Base-by-base conservation (phyloP, 345 rosid genomes). In the Rhodamnia argentea region DNA sequence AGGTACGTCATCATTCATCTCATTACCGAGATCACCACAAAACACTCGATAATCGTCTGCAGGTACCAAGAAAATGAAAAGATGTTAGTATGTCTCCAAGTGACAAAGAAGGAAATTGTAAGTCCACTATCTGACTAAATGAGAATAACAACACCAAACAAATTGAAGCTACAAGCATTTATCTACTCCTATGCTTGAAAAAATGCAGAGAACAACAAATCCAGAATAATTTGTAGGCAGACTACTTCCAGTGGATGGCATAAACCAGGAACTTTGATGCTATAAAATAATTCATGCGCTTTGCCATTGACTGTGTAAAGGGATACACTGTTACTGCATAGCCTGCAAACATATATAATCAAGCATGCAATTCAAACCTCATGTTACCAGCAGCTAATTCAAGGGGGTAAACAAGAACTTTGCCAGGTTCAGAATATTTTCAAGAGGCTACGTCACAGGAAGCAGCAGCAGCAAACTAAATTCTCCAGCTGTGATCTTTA, bases 11-110 rank as follows among this genome's bases (percentile, higher is more conserved):
- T 97, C 99, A 90, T 97, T 97, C 93, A 97, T 99, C 93, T 96
- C 99, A 88, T 97, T 97, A 85, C 99, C 99, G 89, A 97, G 99
- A 92, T 97, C 99, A 87, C 99, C 99, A 85, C 99, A 97, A 86
- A 96, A 97, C 5, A 97, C 85, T 55, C 99, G 96, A 90, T 89
- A 95, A 88, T 97, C 99, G 92, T 97, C 99, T 97, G 92, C 83
- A 87, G 53, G 86, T 86, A 64, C 13, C 26, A 88, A 84, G 26
- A 83, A 18, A 59, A 81, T 24, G 29, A 85, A n/a, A 53, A 56
- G 22, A 86, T 3, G 11, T 29, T 60, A 85, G 76, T 13, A 18
- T 29, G 42, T 53, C 22, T 10, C 57, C 14, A 4, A 70, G 12
- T 10, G 13, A 57, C 60, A 57, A 56, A 32, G 47, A 32, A 70